Evolutionary conservation across 2,329 filamentous ascomycete genomes (phyloP).

Genomic region (Nannizziopsis barbatae): DNA sequence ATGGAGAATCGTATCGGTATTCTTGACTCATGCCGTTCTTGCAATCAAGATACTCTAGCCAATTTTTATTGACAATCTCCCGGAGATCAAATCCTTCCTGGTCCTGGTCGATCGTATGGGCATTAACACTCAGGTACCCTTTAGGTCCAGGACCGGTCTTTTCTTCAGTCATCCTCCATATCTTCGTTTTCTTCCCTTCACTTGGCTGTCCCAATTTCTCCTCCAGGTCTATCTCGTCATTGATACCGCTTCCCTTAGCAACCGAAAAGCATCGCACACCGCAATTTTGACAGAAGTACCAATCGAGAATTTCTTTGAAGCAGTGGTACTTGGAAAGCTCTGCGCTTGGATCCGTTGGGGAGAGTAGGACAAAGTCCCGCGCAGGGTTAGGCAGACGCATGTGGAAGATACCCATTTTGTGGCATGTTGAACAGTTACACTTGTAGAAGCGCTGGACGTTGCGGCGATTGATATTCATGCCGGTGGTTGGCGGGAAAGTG

Average conservation of each 20-base stretch:
- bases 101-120: conserved; percentile 12
- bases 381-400: conserved; percentile 12
- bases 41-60: conserved; percentile 11
- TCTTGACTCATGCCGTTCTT: conserved; percentile 3
- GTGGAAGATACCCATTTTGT: conserved; percentile 13
- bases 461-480: conserved; percentile 1
- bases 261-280: conserved; percentile 11
- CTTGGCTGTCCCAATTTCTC: conserved; percentile 3
- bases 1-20: conserved; percentile 10
- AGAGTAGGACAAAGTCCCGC: conserved; percentile 12
- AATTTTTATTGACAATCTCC: conserved; percentile 13
- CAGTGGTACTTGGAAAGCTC: conserved; percentile 12
- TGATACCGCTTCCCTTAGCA: conserved; percentile 1
- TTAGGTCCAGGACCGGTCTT: not conserved
- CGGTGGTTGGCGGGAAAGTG: conserved; percentile 10
- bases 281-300: conserved; percentile 12
- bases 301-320: not conserved
- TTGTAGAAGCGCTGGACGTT: conserved; percentile 13
- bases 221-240: conserved; percentile 11
- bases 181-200: conserved; percentile 11
- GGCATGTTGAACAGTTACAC: conserved; percentile 14
- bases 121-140: conserved; percentile 11
- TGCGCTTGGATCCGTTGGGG: conserved; percentile 8
- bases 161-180: conserved; percentile 10
- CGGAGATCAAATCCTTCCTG: conserved; percentile 13